Base-by-base conservation (phyloP, 441 rosid species). In the Erysimum cheiri region DNA sequence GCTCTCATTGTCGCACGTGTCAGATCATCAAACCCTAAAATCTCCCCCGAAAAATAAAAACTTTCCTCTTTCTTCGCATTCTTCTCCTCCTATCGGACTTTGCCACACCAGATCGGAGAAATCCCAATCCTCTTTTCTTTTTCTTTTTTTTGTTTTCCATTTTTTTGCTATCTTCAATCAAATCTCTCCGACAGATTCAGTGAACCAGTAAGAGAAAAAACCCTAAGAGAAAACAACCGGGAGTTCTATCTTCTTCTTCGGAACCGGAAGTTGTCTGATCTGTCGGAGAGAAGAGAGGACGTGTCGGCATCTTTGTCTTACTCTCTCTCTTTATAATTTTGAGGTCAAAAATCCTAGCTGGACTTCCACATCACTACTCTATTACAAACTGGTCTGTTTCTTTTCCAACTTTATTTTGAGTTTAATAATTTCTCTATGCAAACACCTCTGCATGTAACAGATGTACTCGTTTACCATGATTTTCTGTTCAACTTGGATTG, bases 341-440 rank as follows among this genome's bases (percentile, higher is more conserved):
- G 22, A 62, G 75, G 41, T 57, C 8, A 49, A 67, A 29, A 12
- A 69, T 82, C 86, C 86, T 74, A 83, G 80, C 80, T 79, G 92
- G 96, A 74, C 86, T 78, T 83, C 89, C 88, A 84, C 88, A 73
- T 83, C 82, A 83, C 66, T 41, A 5, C 44, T n/a, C 8, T 3
- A 75, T 39, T 71, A 49, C 77, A 75, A 80, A 63, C 82, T 81
- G 66, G 66, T 59, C 9, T 86, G 85, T 84, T 26, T 44, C 46
- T 39, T 66, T 67, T 41, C 3, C 9, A 7, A 10, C 24, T 35
- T 35, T 59, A 19, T 7, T 2, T 22, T 7, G 0, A 0, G 9
- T 50, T 15, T n/a, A n/a, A n/a, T 52, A 24, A 15, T 53, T 6
- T 24, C 29, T 69, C 3, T 14, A 2, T 32, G 52, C 4, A 50